Evolutionary conservation across 805 yeast genomes (phyloP).

Genomic region (Alloascoidea africana): DNA sequence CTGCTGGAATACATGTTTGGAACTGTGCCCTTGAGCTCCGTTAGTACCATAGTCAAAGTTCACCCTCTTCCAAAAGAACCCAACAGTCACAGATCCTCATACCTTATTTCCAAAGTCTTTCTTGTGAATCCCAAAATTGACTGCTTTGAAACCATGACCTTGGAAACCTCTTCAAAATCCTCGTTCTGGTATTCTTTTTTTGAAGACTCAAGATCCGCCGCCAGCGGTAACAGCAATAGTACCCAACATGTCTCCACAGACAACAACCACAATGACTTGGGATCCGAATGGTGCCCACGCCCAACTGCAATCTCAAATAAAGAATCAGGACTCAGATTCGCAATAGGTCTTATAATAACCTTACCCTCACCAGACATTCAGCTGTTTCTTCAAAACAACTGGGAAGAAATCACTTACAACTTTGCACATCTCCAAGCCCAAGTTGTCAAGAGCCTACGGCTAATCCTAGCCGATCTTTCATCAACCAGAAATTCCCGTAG

Average conservation of each 20-base stretch:
- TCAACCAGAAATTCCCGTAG: background rate
- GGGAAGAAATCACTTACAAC: constrained; percentile 12
- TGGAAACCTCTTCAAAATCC: background rate
- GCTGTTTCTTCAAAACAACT: constrained; percentile 9
- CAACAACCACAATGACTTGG: background rate
- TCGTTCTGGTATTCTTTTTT: background rate
- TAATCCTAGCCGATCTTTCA: constrained; percentile 3
- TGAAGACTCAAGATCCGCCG: background rate
- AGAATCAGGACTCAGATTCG: background rate
- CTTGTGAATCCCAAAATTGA: background rate
- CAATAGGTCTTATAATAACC: background rate
- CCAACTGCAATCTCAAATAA: background rate
- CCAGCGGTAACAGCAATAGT: background rate
- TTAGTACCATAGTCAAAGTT: background rate
- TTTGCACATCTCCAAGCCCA: constrained; percentile 8
- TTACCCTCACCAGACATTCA: background rate
- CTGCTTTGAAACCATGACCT: background rate
- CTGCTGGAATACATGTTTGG: constrained; percentile 3
- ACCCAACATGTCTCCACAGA: background rate
- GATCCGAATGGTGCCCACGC: background rate
- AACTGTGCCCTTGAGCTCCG: constrained; percentile 2
- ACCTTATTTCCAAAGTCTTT: background rate
- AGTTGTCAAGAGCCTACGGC: constrained; percentile 4
- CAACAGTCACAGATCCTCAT: background rate
- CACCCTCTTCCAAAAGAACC: background rate